Evolutionary conservation across 1,284 basidiomycete species (phyloP).

Genomic region (Cutaneotrichosporon curvatum): DNA sequence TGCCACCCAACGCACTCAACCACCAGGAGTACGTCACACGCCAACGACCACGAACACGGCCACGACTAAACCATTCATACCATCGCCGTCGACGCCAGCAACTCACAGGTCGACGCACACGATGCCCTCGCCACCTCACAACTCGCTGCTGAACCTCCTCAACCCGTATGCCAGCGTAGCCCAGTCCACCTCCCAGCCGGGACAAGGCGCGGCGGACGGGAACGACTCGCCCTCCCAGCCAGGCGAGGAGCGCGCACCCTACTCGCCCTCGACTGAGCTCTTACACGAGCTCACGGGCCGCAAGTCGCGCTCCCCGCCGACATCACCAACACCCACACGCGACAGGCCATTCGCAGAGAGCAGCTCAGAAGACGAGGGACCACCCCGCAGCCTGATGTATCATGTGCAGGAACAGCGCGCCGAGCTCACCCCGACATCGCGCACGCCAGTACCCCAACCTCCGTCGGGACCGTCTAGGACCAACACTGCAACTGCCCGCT

Average conservation of each 20-base stretch:
- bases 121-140: constrained; percentile 16
- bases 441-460: not conserved
- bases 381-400: constrained; percentile 29
- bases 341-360: constrained; percentile 6
- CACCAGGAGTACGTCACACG: no score
- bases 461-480: no score
- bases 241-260: constrained; percentile 11
- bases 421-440: not conserved
- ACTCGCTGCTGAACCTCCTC: constrained; percentile 64
- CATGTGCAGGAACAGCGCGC: not conserved
- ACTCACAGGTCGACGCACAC: not conserved
- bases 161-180: constrained; percentile 66
- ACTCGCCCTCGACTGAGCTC: constrained; percentile 36
- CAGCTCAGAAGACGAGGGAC: constrained; percentile 28
- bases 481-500: no score
- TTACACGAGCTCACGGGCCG: constrained; percentile 26
- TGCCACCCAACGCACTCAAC: no score
- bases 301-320: constrained; percentile 6
- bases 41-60: no score
- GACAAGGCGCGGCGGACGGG: constrained; percentile 44
- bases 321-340: constrained; percentile 17
- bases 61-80: no score
- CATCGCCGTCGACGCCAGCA: no score
- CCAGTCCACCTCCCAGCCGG: constrained; percentile 62
- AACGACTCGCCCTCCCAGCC: not conserved